Evolutionary conservation across 768 basidiomycete genomes (phyloP).

Genomic region (Piloderma croceum): DNA sequence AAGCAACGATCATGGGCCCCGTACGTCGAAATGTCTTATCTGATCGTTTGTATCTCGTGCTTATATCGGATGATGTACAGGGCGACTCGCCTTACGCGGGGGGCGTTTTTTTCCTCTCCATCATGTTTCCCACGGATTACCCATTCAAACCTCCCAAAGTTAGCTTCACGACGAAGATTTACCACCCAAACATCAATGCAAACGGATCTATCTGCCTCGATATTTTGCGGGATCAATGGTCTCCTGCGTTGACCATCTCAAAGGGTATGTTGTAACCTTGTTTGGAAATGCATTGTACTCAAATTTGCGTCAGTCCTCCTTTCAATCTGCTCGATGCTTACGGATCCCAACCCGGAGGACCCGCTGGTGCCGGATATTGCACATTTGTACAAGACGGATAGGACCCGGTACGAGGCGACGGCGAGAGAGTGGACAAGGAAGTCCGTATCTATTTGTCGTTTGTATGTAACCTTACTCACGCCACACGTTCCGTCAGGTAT

Average conservation of each 20-base stretch:
- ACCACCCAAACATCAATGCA: constrained; percentile 99
- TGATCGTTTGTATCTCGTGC: constrained; percentile 4
- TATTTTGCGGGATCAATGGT: constrained; percentile 98
- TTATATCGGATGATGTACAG: constrained; percentile 42
- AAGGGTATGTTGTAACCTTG: constrained; percentile 62
- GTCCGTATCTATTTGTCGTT: constrained; percentile 41
- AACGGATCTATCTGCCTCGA: constrained; percentile 99
- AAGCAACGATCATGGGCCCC: constrained; percentile 99
- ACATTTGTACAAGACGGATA: constrained; percentile 98
- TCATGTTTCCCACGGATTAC: constrained; percentile 94
- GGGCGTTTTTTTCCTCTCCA: constrained; percentile 97
- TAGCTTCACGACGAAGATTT: constrained; percentile 99
- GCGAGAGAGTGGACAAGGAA: constrained; percentile 99
- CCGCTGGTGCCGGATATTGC: constrained; percentile 98
- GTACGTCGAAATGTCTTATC: constrained; percentile 43
- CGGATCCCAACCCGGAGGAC: constrained; percentile 99
- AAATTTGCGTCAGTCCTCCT: constrained; percentile 60
- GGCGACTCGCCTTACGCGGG: constrained; percentile 97
- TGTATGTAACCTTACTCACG: not conserved
- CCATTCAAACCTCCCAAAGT: constrained; percentile 99
- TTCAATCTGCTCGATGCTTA: constrained; percentile 99
- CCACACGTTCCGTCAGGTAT: not conserved
- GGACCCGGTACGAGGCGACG: constrained; percentile 93
- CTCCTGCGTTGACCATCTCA: constrained; percentile 96
- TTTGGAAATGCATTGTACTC: constrained; percentile 2